phyloP scores from a whole-genome alignment of 2,329 filamentous ascomycete species.

The Fusarium sp. region DNA sequence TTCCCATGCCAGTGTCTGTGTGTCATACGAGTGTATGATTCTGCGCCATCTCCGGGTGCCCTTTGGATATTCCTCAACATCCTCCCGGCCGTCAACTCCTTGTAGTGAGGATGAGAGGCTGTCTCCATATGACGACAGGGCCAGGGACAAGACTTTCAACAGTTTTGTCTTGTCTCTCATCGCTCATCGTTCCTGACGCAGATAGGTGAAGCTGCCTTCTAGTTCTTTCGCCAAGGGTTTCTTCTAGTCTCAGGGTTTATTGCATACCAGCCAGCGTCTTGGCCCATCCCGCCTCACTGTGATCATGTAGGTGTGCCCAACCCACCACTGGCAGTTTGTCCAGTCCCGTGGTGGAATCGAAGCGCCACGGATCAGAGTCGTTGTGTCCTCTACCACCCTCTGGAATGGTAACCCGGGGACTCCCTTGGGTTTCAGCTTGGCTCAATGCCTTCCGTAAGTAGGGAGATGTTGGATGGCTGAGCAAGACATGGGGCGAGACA shows the following conservation, averaged over 20 bases:
- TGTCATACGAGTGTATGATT: background rate
- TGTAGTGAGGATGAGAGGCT: background rate
- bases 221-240: background rate
- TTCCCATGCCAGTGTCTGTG: background rate
- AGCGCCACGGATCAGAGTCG: conserved; percentile 12
- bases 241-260: background rate
- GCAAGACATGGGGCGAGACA: conserved; percentile 15
- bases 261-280: conserved; percentile 13
- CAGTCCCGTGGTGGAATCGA: conserved; percentile 14
- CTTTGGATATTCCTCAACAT: background rate
- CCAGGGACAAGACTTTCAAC: background rate
- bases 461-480: background rate
- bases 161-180: conserved; percentile 13
- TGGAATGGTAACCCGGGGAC: conserved; percentile 9
- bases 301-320: background rate
- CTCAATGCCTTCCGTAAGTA: background rate
- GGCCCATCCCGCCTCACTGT: background rate
- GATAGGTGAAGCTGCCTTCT: background rate
- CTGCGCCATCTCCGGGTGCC: background rate
- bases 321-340: background rate
- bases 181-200: background rate
- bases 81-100: background rate
- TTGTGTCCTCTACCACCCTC: conserved; percentile 22
- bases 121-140: background rate
- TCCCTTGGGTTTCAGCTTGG: background rate